Percentiles rank a stretch among this genome's conserved stretches.
Conservation (phyloP, 331 rosid species). For the Rhamnella rubrinervis region DNA sequence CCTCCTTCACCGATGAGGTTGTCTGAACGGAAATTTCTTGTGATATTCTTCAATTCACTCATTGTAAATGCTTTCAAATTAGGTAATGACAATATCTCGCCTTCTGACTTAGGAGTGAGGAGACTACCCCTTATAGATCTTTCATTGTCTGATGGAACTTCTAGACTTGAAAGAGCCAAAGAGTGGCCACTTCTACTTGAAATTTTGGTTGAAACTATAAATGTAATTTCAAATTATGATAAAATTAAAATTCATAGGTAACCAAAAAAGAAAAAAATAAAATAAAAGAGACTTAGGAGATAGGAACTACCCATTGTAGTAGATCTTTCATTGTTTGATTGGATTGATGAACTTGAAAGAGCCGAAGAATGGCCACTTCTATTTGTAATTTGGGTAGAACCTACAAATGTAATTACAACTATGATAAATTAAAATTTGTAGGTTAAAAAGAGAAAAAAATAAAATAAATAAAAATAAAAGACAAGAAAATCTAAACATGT, state of each 20-base stretch:
- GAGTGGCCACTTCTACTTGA: conserved; percentile 29
- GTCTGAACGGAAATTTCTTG: conserved; percentile 51
- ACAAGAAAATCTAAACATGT: background rate
- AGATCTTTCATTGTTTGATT: conserved; percentile 22
- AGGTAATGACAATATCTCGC: conserved; percentile 61
- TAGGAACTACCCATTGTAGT: conserved; percentile 43
- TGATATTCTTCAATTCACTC: conserved; percentile 55
- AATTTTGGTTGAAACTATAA: conserved; percentile 37
- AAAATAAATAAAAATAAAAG: background rate
- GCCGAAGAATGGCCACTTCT: conserved; percentile 32
- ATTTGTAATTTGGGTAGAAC: conserved; percentile 23
- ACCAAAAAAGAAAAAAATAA: background rate
- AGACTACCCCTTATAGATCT: conserved; percentile 40
- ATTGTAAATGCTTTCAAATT: conserved; percentile 65
- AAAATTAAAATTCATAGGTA: conserved; percentile 51
- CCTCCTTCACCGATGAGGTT: conserved; percentile 75
- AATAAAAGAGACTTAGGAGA: conserved; percentile 40
- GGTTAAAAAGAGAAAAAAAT: background rate
- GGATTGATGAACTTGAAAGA: conserved; percentile 27
- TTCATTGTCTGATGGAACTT: conserved; percentile 22
- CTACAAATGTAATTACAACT: conserved; percentile 30
- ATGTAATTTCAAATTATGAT: conserved; percentile 17
- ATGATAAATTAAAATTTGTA: background rate
- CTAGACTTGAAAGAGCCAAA: conserved; percentile 26
- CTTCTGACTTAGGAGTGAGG: conserved; percentile 61